These are phyloP conservation scores for Haematococcus sp. DNA, from an alignment of 139 green algal species.

Conservation along the genomic window DNA sequence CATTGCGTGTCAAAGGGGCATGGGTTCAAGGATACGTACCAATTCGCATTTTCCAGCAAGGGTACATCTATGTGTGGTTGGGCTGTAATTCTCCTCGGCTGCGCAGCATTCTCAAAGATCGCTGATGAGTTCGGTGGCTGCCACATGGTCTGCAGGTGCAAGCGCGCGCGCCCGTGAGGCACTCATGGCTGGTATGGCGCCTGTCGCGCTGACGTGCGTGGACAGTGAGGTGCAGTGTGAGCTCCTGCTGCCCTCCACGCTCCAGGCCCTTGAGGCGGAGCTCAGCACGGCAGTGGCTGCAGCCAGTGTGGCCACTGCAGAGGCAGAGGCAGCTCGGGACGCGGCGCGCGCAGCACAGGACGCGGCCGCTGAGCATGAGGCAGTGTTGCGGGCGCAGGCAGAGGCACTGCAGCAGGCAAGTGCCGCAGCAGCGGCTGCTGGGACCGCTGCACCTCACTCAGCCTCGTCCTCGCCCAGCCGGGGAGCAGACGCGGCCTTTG, in stretches of 20 bases:
- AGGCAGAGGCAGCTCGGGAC: neutral
- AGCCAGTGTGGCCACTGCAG: neutral
- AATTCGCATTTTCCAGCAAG: neutral
- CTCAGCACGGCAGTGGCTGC: neutral
- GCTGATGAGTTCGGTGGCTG: neutral
- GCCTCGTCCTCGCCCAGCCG: too few relatives aligned
- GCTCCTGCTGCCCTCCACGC: neutral
- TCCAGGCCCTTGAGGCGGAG: neutral
- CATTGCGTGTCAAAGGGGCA: conserved; percentile 17
- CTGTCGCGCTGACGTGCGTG: neutral
- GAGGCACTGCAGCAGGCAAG: conserved; percentile 1
- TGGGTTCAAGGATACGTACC: neutral
- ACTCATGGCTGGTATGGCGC: neutral
- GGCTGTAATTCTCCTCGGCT: too few relatives aligned
- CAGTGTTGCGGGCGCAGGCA: neutral
- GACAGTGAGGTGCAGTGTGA: conserved; percentile 29
- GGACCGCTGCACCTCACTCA: neutral
- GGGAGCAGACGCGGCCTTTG: neutral
- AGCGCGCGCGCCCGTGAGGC: neutral
- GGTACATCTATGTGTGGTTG: neutral
- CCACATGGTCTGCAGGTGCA: neutral
- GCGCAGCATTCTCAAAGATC: too few relatives aligned
- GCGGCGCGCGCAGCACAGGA: neutral
- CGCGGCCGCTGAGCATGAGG: neutral
- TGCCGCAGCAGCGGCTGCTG: neutral